phyloP scores from a whole-genome alignment of 768 basidiomycete genomes.

The Multifurca ochricompacta region DNA sequence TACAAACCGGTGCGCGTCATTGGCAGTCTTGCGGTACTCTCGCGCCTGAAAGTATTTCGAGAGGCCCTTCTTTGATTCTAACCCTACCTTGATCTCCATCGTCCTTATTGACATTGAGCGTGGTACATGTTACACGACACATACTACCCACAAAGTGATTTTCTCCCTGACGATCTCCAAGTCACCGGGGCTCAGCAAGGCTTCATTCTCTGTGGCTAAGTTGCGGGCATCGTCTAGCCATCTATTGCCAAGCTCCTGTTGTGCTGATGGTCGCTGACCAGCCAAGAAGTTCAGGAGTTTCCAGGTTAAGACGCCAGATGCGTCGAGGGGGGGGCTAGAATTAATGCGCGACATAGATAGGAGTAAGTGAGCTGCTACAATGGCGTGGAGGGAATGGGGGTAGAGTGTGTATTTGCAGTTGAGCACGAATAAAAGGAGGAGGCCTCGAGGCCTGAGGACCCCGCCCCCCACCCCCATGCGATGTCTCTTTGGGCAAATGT shows the following conservation, averaged over 20 bases:
- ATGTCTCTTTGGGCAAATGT: too few species aligned
- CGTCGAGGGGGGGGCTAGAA: background rate
- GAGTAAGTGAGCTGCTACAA: background rate
- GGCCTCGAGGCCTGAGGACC: background rate
- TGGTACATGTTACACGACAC: background rate
- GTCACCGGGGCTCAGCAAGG: background rate
- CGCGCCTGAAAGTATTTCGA: slow-evolving; percentile 2
- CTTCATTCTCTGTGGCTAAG: background rate
- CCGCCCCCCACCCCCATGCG: too few species aligned
- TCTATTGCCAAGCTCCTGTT: background rate
- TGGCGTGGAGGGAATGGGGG: background rate
- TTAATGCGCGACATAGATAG: background rate
- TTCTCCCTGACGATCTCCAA: background rate
- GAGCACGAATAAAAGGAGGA: background rate
- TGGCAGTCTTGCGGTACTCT: background rate
- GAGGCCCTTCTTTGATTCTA: background rate
- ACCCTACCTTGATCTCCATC: background rate
- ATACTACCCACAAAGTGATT: background rate
- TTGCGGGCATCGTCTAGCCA: slow-evolving; percentile 2
- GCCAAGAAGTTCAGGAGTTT: background rate
- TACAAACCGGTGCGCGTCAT: background rate
- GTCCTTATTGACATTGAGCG: background rate
- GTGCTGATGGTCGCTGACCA: background rate
- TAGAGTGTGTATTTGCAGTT: background rate
- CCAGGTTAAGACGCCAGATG: slow-evolving; percentile 1